Base-by-base conservation (phyloP, 1,284 basidiomycete species). In the Leccinum pallidistipes region DNA sequence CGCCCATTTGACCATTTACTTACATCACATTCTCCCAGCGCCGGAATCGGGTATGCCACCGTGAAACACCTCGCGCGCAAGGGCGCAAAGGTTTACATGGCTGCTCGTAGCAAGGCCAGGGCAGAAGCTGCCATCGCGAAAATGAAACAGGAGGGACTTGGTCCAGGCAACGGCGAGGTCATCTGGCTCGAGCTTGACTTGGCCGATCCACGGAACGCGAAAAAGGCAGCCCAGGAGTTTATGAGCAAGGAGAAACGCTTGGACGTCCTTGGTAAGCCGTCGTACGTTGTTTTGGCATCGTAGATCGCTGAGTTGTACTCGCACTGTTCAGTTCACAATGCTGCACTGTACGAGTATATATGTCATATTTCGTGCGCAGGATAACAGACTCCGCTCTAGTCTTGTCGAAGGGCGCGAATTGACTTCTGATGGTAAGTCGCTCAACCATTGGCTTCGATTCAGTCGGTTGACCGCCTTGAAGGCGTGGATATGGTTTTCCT, bases 161-260 rank as follows among this genome's bases (percentile, higher is more conserved):
- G 64, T 7, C 68, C 72, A 1, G 77, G 75, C 0, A 71, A 74
- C 50, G 79, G 82, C 5, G 65, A 79, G 55, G 69, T 86, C 14
- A 62, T 77, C 3, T 83, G 77, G 73, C 68, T 83, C 11, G 66
- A 78, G n/a, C 74, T 84, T 9, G 83, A 87, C 64, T 71, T 86
- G 51, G 64, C 71, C 32, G 77, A 80, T 49, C 79, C 81, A 3
- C 69, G 72, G 29, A 68, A 74, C 6, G 79, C 80, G 10, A 81
- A 79, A 64, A 65, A 70, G n/a, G 67, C 81, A 1, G 86, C 80
- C 0, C 77, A 80, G 59, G 76, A 74, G 31, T 82, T 87, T 61
- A 64, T 83, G 70, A 62, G 60, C 38, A 75, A 71, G 49, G 85
- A 87, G 66, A 69, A 69, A n/a, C 75, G 81, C 40, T 68, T 86